Evolutionary conservation across 768 basidiomycete genomes (phyloP).

Genomic region (Leccinum arenicola): DNA sequence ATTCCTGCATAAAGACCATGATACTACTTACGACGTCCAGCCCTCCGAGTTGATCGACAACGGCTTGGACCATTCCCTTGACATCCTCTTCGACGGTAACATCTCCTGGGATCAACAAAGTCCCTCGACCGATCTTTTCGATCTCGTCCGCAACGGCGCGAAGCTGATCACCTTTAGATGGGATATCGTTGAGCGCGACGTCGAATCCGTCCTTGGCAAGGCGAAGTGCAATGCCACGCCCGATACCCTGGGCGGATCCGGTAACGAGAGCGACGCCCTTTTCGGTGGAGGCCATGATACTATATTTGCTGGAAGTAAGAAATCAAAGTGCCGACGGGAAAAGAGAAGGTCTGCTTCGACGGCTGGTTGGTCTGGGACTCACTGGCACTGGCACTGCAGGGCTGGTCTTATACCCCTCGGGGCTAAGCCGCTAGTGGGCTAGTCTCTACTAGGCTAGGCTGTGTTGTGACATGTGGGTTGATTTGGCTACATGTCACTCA

Average conservation of each 20-base stretch:
- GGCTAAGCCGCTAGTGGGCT: neutral
- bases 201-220: constrained; percentile 20
- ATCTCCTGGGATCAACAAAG: constrained; percentile 13
- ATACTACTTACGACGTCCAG: constrained; percentile 6
- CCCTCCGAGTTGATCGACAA: neutral
- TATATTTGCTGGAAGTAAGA: neutral
- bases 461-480: neutral
- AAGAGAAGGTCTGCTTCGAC: neutral
- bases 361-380: too few species aligned
- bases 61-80: neutral
- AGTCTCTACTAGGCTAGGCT: neutral
- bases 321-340: neutral
- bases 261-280: constrained; percentile 28
- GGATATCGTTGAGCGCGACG: constrained; percentile 29
- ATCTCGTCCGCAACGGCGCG: constrained; percentile 6
- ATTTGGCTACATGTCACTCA: too few species aligned
- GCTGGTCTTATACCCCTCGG: neutral
- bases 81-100: constrained; percentile 3
- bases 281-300: neutral
- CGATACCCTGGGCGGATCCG: constrained; percentile 29
- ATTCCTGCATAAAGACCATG: neutral
- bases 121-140: constrained; percentile 7
- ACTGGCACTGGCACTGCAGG: too few species aligned
- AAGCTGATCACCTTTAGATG: constrained; percentile 9
- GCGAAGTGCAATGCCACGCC: constrained; percentile 15